These are phyloP conservation scores for Chytridium lagenaria DNA, from an alignment of 371 early-diverging fungal genomes.

Conservation along the genomic window DNA sequence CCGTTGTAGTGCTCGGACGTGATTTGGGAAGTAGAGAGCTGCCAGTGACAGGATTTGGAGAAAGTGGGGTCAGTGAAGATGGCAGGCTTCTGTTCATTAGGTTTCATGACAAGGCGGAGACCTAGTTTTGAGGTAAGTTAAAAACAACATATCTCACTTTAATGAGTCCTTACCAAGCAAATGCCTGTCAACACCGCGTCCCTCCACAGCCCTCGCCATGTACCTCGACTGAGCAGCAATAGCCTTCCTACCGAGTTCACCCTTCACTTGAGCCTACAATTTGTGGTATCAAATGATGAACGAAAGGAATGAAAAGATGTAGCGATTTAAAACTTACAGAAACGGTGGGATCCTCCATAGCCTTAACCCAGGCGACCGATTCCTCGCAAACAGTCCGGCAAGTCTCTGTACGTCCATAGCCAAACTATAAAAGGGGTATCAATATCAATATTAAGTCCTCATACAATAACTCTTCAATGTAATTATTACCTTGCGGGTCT, in stretches of 20 bases:
- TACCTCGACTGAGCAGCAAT: conserved; percentile 77
- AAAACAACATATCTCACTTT: conserved; percentile 49
- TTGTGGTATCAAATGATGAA: neutral
- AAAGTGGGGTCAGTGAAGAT: conserved; percentile 87
- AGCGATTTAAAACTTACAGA: conserved; percentile 33
- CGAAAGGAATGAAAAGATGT: neutral
- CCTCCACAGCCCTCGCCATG: conserved; percentile 82
- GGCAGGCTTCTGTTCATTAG: conserved; percentile 77
- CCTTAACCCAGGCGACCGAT: conserved; percentile 80
- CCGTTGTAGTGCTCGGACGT: conserved; percentile 88
- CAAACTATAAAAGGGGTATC: conserved; percentile 59
- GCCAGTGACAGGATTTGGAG: conserved; percentile 87
- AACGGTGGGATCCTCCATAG: conserved; percentile 78
- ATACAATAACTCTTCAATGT: neutral
- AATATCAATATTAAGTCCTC: neutral
- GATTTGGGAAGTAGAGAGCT: conserved; percentile 91
- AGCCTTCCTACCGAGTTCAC: conserved; percentile 73
- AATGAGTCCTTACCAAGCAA: conserved; percentile 66
- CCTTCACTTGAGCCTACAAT: conserved; percentile 59
- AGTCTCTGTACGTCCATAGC: conserved; percentile 95
- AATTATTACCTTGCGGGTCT: conserved; percentile 75
- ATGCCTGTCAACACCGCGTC: conserved; percentile 91
- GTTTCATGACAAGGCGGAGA: conserved; percentile 68
- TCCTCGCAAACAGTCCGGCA: conserved; percentile 83
- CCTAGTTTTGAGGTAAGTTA: conserved; percentile 44